Evolutionary conservation across 768 basidiomycete species (phyloP), one percentile per base, ranked within the genome.

Genomic region (Amanita exitialis): DNA sequence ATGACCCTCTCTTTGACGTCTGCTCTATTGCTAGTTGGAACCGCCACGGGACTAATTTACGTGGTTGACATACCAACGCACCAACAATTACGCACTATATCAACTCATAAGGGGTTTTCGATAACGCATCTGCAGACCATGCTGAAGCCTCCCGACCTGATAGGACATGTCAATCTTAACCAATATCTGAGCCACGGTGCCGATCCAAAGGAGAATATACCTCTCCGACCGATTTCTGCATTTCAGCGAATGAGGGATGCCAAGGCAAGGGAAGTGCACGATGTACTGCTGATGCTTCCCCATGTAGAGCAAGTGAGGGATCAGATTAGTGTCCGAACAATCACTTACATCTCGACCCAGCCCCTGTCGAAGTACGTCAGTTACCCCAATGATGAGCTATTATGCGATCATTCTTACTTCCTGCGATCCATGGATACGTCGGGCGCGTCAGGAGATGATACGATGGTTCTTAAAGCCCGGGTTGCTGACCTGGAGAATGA

Each of bases 11-110:
- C 95, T 0, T 59, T 88, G 21, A 87, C 86, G 9, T 78, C 82
- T 0, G 77, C 89, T 2, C 74, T 86, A 38, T 78, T 99, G 9
- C 66, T 98, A n/a, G 80, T 81, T 28, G 93, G 95, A 18, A 94
- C 91, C 0, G 63, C 76, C 2, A 64, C 75, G 1, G 91, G 91
- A 2, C 62, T 79, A 10, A 77, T 97, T 45, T 77, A 90, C 52
- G 64, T 92, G 35, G 91, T 93, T 63, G 89, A 96, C 55, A 77
- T 95, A 27, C 80, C 90, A 1, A 95, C 95, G 0, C 90, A 93
- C 60, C 94, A 98, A 62, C 80, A 82, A 25, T 69, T 96, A 23
- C 86, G 93, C 42, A 85, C 86, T 23, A 81, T 97, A 56, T 76
- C 79, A 15, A 73, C 83, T 0, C 85, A 80, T 63, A 85, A 81